Evolutionary conservation across 768 basidiomycete genomes (phyloP), one percentile per base, ranked within the genome.

Genomic region (Calocera viscosa): DNA sequence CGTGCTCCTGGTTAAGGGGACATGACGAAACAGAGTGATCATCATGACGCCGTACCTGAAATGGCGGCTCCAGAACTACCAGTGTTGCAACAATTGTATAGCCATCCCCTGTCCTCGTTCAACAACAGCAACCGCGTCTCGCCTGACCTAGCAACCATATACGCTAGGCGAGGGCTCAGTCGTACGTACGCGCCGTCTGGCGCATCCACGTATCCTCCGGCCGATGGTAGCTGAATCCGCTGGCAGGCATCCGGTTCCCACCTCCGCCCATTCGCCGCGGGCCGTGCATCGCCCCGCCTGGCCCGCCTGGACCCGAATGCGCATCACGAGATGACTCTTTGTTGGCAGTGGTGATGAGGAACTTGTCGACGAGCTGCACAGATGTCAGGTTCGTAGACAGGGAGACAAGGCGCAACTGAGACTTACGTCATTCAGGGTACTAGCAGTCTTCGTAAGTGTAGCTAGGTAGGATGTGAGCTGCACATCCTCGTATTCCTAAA

Each of bases 401-500:
- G 63, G 16, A 49, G 38, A 67, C 30, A 65, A 34, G 64, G 43
- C 64, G 65, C 19, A 41, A 63, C 47, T 39, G 34, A 68, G n/a
- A 72, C 91, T 72, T 73, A 95, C 94, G 72, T 95, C 92, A 74
- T 94, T 97, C 67, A 97, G 76, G 11, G 87, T 84, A 70, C 87
- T 88, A 17, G 94, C 82, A 33, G 90, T 89, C 76, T 94, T 94
- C 7, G 94, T 97, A 67, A 99, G 76, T 16, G 86, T 84, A 0
- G 92, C 87, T 14, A 99, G 80, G 76, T 91, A 91, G 10, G 89
- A 87, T 1, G 93, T 96, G 32, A 99, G 79, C 68, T 96, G 92
- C 17, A 95, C 93, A 74, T 99, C 94, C 72, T 89, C 89, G 76
- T 94, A 92, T 83, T 99, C 95, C 93, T 96, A 26, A 65, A 68